Evolutionary conservation across 805 yeast genomes (phyloP).

Genomic region (Starmerella ratchasimensis): DNA sequence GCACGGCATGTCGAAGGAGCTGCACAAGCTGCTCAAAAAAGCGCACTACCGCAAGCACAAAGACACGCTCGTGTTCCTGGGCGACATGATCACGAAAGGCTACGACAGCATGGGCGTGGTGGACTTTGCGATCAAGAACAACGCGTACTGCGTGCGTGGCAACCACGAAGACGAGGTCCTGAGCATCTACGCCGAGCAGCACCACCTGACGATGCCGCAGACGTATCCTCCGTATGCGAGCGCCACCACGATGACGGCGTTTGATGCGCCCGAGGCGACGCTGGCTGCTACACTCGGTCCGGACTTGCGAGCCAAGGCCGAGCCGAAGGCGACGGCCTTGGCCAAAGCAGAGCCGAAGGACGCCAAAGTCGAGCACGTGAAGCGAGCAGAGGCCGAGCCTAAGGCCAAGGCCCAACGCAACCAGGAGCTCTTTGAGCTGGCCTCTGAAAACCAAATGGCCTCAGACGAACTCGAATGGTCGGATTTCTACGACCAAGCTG

Average conservation of each 20-base stretch:
- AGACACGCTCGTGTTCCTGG: slow-evolving; percentile 58
- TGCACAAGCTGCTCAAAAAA: slow-evolving; percentile 40
- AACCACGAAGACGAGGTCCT: slow-evolving; percentile 73
- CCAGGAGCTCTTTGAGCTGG: too few species aligned
- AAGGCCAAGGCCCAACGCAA: not conserved
- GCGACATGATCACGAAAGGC: slow-evolving; percentile 81
- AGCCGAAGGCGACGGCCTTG: not conserved
- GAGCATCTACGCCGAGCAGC: slow-evolving; percentile 48
- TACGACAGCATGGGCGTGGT: slow-evolving; percentile 57
- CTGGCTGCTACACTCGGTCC: slow-evolving; percentile 16
- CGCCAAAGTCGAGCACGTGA: not conserved
- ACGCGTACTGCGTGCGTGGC: slow-evolving; percentile 67
- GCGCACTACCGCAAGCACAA: slow-evolving; percentile 28
- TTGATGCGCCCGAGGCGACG: slow-evolving; percentile 12
- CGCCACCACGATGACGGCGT: slow-evolving; percentile 14
- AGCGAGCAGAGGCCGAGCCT: not conserved
- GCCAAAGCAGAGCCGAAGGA: not conserved
- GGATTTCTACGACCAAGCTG: not conserved
- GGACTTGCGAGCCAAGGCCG: not conserved
- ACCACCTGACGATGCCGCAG: slow-evolving; percentile 30
- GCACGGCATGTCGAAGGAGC: slow-evolving; percentile 59
- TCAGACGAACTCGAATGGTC: not conserved
- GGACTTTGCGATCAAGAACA: slow-evolving; percentile 45
- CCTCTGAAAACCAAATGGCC: not conserved
- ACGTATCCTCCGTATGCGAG: slow-evolving; percentile 22